Percentiles rank a stretch among this genome's conserved stretches.
phyloP scores from a whole-genome alignment of 208 protist genomes.

The Strigomonas oncopelti region DNA sequence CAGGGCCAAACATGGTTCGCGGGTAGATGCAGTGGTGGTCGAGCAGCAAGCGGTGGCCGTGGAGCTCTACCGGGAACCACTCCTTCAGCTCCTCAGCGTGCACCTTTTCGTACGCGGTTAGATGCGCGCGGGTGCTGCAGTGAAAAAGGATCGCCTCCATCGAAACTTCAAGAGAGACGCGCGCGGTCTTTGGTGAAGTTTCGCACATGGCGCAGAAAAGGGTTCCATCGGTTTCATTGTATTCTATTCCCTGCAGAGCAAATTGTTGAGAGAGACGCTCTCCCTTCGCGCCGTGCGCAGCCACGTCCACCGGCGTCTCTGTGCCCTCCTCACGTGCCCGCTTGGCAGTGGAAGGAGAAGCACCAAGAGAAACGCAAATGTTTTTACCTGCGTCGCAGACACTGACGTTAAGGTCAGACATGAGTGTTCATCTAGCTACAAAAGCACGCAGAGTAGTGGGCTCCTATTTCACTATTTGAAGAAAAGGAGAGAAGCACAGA shows the following conservation, averaged over 20 bases:
- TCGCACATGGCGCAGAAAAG: slow-evolving; percentile 2
- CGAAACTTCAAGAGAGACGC: neutral
- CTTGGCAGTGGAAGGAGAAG: slow-evolving; percentile 1
- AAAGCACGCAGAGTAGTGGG: no score
- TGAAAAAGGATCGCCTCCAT: slow-evolving; percentile 39
- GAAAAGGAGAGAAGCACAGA: no score
- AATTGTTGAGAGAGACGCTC: neutral
- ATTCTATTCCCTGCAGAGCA: neutral
- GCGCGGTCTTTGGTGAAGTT: neutral
- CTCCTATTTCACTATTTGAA: no score
- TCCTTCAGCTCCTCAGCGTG: slow-evolving; percentile 13
- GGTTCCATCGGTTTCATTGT: neutral
- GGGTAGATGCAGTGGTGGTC: slow-evolving; percentile 83
- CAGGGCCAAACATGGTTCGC: slow-evolving; percentile 54
- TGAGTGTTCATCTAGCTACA: no score
- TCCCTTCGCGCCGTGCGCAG: no score
- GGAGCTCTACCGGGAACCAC: slow-evolving; percentile 65
- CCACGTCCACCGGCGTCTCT: neutral
- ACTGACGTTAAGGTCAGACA: no score
- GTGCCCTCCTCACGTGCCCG: neutral
- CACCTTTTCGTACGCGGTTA: slow-evolving; percentile 41
- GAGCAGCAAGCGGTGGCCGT: slow-evolving; percentile 65
- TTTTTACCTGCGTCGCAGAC: no score
- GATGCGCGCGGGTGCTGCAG: slow-evolving; percentile 51
- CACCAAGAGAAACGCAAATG: no score